Evolutionary conservation across 805 yeast species (phyloP), one percentile per base, ranked within the genome.

Genomic region (Yamadazyma ubonensis): DNA sequence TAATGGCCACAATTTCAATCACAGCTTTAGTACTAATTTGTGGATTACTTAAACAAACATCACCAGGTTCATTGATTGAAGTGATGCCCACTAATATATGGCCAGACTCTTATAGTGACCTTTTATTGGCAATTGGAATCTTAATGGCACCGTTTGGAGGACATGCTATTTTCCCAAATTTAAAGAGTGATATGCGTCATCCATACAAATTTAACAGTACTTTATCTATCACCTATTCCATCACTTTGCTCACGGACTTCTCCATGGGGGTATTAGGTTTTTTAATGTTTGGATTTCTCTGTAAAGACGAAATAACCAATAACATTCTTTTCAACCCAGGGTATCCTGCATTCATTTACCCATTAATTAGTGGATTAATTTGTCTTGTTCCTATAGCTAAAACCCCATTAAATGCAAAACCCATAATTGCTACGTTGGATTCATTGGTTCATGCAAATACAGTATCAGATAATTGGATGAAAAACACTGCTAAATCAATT

Each of bases 301-400:
- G 78, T 44, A 67, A 67, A 41, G 77, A 75, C 48, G 81, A 78
- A 49, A 67, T 77, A 29, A 75, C 81, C 12, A 72, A 70, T 49
- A 74, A 70, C 42, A 55, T 78, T 20, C 53, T 77, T 35, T 56
- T 65, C 27, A 60, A 70, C 10, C 52, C 59, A n/a, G 75, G 77
- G 2, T 76, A 75, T 48, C 81, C 82, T 0, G 8, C 43, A 2
- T 72, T 73, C 71, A 59, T 71, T 5, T 63, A 70, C 32, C 71
- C 71, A 1, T 39, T 75, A 18, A 68, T 89, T 32, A 81, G 89
- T 33, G 71, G 74, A 0, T 63, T 85, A 29, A 83, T 88, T 75
- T 85, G 95, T n/a, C 49, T 87, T 5, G 76, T 89, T 17, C 96
- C 96, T 1, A 59, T 88, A 21, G 86, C 96, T 2, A 89, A 89